A percentile compares a stretch with the other conserved stretches of the same genome.
phyloP scores from a whole-genome alignment of 352 stramenopile species.

The Globisporangium cederbergense region DNA sequence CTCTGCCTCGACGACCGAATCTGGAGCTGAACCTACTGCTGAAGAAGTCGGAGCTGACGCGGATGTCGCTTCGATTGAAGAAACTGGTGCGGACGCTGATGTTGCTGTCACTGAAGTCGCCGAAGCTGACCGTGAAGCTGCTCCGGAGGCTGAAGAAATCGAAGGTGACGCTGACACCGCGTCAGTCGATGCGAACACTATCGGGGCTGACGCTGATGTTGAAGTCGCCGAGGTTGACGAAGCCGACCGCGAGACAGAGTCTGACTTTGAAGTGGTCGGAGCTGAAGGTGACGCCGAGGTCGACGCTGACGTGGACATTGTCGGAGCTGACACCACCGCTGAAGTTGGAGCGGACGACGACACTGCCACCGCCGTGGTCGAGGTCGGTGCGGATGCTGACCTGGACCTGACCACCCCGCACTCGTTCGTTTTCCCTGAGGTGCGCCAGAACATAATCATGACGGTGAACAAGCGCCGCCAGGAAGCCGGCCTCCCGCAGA shows the following conservation, averaged over 20 bases:
- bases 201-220: not conserved
- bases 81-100: not conserved
- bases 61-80: not conserved
- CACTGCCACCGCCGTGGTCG: not conserved
- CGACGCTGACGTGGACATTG: not conserved
- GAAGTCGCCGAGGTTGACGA: not conserved
- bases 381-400: constrained; percentile 7
- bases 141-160: not conserved
- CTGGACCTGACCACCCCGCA: not conserved
- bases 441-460: constrained; percentile 16
- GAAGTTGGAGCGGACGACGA: constrained; percentile 2
- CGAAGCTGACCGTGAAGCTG: not conserved
- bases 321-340: not conserved
- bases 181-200: not conserved
- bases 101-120: not conserved
- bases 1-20: not conserved
- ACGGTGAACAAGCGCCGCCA: constrained; percentile 11
- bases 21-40: not conserved
- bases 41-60: not conserved
- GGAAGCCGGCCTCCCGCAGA: constrained; percentile 1
- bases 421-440: constrained; percentile 6
- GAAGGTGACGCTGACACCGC: not conserved
- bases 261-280: not conserved
- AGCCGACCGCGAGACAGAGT: not conserved
- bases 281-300: not conserved